Percentiles rank a stretch among this genome's conserved stretches.
Conservation (phyloP, 176 grass and related monocot species). For the Oryza coarctata region DNA sequence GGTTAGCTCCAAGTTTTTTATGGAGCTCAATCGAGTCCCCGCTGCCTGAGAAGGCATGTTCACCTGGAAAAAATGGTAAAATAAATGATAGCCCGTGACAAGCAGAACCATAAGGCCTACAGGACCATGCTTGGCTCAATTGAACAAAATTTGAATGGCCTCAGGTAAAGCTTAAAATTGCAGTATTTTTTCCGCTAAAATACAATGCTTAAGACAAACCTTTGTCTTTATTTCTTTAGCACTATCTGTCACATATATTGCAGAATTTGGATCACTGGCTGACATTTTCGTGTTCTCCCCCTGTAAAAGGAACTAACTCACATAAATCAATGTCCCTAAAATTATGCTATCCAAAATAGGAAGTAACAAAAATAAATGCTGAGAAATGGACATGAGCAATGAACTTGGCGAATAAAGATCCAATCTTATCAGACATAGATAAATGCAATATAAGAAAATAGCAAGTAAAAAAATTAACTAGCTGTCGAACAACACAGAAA, state of each 20-base stretch:
- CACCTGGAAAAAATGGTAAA: slow-evolving; percentile 51
- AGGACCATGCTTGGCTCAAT: background rate
- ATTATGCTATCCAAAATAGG: background rate
- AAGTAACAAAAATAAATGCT: slow-evolving; percentile 1
- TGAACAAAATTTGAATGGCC: background rate
- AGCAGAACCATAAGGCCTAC: background rate
- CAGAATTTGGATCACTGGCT: slow-evolving; percentile 92
- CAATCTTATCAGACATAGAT: slow-evolving; percentile 1
- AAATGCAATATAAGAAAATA: slow-evolving; percentile 8
- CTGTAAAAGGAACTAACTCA: slow-evolving; percentile 35
- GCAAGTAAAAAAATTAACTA: slow-evolving; percentile 24
- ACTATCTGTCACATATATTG: slow-evolving; percentile 95
- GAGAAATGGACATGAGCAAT: background rate
- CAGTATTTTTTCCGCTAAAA: background rate
- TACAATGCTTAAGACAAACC: slow-evolving; percentile 44
- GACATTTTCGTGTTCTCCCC: slow-evolving; percentile 98
- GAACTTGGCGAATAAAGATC: background rate
- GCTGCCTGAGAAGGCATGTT: slow-evolving; percentile 96
- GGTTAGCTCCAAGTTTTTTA: slow-evolving; percentile 88
- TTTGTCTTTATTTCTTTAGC: slow-evolving; percentile 86
- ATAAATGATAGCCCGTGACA: slow-evolving; percentile 10
- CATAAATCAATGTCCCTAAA: background rate
- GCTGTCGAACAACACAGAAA: background rate
- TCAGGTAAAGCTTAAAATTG: background rate
- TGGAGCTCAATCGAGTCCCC: slow-evolving; percentile 85